A percentile compares a stretch with the other conserved stretches of the same genome.
These are phyloP conservation scores for Centella asiatica DNA, from an alignment of 129 eudicot genomes.

Conservation along the genomic window DNA sequence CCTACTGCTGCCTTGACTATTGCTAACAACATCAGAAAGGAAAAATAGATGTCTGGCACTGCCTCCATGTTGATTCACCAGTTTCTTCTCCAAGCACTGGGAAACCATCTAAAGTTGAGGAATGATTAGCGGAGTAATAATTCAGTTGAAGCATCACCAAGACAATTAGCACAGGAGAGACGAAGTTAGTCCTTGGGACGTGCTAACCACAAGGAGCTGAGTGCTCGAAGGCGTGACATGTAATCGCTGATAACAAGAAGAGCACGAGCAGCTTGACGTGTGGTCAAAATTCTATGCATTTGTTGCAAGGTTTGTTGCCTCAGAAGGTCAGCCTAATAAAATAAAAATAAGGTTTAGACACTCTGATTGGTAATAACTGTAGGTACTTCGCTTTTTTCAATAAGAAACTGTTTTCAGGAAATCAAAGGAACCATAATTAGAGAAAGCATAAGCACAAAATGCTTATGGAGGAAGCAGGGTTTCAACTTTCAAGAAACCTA, in stretches of 20 bases:
- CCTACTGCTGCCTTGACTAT: background rate
- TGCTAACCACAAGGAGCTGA: constrained; percentile 91
- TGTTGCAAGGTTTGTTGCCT: constrained; percentile 91
- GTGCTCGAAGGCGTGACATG: constrained; percentile 82
- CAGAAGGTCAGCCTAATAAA: constrained; percentile 72
- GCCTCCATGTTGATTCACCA: background rate
- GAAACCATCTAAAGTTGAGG: background rate
- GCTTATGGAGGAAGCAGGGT: no score
- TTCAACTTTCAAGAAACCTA: no score
- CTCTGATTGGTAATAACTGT: no score
- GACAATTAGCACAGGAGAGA: background rate
- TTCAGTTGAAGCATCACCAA: background rate
- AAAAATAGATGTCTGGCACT: constrained; percentile 4
- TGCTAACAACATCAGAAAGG: constrained; percentile 9
- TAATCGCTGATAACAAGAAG: constrained; percentile 80
- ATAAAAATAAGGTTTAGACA: background rate
- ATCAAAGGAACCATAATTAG: no score
- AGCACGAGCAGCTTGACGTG: constrained; percentile 94
- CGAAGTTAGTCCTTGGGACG: constrained; percentile 58
- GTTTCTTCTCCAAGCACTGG: background rate
- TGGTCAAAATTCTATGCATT: constrained; percentile 81
- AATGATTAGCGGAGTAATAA: background rate
- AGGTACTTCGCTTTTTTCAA: background rate
- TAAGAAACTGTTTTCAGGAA: no score
- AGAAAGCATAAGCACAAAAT: no score